Evolutionary conservation across 495 filamentous ascomycete species (phyloP).

Genomic region (Staphylotrichum tortipilum): DNA sequence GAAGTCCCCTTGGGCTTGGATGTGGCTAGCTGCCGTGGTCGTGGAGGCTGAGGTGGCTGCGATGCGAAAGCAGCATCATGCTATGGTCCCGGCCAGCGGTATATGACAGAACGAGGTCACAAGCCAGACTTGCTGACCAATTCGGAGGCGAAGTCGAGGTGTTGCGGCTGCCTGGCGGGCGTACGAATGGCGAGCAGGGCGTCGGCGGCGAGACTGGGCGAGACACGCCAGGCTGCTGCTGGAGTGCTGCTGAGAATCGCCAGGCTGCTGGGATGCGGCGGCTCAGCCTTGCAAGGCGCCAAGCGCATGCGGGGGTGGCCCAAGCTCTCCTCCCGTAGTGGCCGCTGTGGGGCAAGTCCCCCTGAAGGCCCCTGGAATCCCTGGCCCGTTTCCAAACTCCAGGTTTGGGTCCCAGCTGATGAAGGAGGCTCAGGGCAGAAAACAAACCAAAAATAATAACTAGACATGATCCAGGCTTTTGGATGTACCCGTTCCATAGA

Average conservation of each 20-base stretch:
- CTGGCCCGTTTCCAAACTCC: no score
- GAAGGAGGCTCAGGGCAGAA: no score
- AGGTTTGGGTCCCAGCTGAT: no score
- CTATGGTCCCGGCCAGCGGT: neutral
- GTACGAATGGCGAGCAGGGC: no score
- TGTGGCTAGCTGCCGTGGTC: neutral
- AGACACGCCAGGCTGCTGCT: conserved; percentile 3
- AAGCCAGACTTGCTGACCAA: neutral
- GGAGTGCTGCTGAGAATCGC: no score
- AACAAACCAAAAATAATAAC: no score
- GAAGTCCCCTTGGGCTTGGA: no score
- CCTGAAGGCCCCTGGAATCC: neutral
- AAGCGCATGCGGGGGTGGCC: conserved; percentile 7
- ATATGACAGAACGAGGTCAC: neutral
- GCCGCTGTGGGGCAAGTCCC: neutral
- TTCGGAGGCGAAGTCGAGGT: neutral
- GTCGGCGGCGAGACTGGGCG: no score
- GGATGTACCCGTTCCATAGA: no score
- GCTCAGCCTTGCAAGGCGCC: conserved; percentile 4
- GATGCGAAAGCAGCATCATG: neutral
- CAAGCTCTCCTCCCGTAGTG: conserved; percentile 4
- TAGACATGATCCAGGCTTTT: no score
- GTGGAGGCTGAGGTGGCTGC: neutral
- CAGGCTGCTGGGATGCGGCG: neutral
- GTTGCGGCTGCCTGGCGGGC: conserved; percentile 12